Base-by-base conservation (phyloP, 306 rosid genomes). In the Acacia acuminata region DNA sequence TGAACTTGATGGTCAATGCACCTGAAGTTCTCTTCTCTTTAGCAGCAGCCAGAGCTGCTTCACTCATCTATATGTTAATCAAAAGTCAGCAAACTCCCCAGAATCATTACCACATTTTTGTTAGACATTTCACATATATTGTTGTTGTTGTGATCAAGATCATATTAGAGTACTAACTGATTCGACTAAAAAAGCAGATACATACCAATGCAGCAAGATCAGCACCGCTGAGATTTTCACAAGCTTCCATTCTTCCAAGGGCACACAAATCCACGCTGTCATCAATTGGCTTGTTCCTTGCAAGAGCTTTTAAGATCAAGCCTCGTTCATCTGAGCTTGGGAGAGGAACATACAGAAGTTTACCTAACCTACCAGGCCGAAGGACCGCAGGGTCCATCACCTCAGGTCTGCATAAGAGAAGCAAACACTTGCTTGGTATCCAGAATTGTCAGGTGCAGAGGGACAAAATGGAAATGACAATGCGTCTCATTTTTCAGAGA, bases 181-280 rank as follows among this genome's bases (percentile, higher is more conserved):
- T 58, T 58, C 17, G 30, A 60, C 8, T 4, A 24, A 71, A 71
- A 61, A 61, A 25, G 79, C n/a, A 81, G 25, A 77, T 22, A 85
- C 91, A 60, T 83, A 94, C 97, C 94, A 94, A 72, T 60, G 88
- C 88, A 53, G 92, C 64, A 77, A 94, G 94, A 87, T 94, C 98
- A 1, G 97, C 98, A 4, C 98, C 98, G 32, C 98, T 94, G 5
- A 92, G 82, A 78, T 89, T 89, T 81, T 92, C 92, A 70, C 97
- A 94, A 20, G 90, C 89, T 45, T 86, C 84, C 96, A 82, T 85
- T 66, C 60, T 86, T 47, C 87, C 97, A 27, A 94, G 82, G 24
- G 81, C 85, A 30, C 74, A 81, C 32, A 30, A 30, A 30, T 30
- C 32, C 32, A 30, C 32, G 32, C 32, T 30, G 32, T 30, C 32